These are phyloP conservation scores for Hyphopichia buzzinii DNA, from an alignment of 1,139 yeast species.

Conservation along the genomic window DNA sequence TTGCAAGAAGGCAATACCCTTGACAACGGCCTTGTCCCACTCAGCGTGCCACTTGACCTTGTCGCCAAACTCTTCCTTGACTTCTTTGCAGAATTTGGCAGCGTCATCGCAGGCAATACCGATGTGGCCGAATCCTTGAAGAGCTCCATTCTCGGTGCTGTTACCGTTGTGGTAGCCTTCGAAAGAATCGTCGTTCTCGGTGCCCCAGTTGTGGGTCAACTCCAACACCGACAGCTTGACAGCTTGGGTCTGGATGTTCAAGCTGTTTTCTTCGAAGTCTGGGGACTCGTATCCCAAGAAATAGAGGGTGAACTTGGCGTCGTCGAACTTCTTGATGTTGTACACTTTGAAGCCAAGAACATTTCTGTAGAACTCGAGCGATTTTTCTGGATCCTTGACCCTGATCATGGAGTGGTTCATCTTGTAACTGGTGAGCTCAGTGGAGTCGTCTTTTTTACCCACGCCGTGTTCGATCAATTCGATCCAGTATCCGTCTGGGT, in stretches of 20 bases:
- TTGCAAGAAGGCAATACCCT: slow-evolving; percentile 63
- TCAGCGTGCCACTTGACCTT: slow-evolving; percentile 39
- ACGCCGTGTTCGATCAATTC: slow-evolving; percentile 72
- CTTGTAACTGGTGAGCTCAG: slow-evolving; percentile 47
- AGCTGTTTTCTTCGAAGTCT: slow-evolving; percentile 34
- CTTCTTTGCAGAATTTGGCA: slow-evolving; percentile 48
- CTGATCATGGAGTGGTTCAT: slow-evolving; percentile 94
- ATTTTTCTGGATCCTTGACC: slow-evolving; percentile 76
- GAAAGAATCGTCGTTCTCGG: slow-evolving; percentile 74
- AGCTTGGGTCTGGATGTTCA: slow-evolving; percentile 28
- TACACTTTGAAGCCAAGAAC: slow-evolving; percentile 78
- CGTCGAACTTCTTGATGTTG: slow-evolving; percentile 52
- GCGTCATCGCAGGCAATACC: slow-evolving; percentile 75
- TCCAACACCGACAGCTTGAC: slow-evolving; percentile 71
- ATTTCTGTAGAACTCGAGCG: slow-evolving; percentile 73
- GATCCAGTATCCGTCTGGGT: slow-evolving; percentile 97
- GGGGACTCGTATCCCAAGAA: slow-evolving; percentile 68
- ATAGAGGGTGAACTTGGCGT: slow-evolving; percentile 80
- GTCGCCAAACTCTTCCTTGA: slow-evolving; percentile 41
- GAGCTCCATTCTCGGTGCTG: slow-evolving; percentile 49
- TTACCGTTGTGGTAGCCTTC: slow-evolving; percentile 82
- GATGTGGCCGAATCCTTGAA: slow-evolving; percentile 84
- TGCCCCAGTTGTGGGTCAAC: slow-evolving; percentile 93
- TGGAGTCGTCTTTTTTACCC: slow-evolving; percentile 35
- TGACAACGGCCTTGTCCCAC: slow-evolving; percentile 60